Base-by-base conservation (phyloP, 2,329 filamentous ascomycete genomes). In the Penicillium polonicum region DNA sequence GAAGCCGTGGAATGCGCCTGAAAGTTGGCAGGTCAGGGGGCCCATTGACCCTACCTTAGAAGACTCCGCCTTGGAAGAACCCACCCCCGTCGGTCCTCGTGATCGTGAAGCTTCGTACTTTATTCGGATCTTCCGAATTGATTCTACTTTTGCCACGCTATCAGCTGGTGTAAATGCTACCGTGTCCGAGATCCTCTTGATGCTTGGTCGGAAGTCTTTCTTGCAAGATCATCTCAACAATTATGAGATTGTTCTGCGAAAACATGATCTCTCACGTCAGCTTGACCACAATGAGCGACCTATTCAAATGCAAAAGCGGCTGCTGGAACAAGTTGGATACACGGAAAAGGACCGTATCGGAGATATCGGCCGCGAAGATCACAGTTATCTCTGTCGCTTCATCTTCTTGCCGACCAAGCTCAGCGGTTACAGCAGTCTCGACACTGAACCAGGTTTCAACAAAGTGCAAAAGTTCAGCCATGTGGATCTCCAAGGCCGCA, bases 361-460 rank as follows among this genome's bases (percentile, higher is more conserved):
- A 72, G 94, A 97, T 61, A 85, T 99, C 52, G 94, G 94, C 29
- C 87, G 94, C 57, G 94, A 99, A 74, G 94, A 99, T 78, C 96
- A 97, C 74, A 95, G 92, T 72, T 99, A 97, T 68, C 83, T 99
- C 13, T 96, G 92, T 71, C 90, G 94, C 6, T 97, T 99, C 77
- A 91, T 94, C 59, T 99, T 99, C 75, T 80, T 97, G 58, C 92
- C 93, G 17, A 88, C 90, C 21, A 90, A 93, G 68, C 89, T 96
- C 73, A 92, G 87, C 72, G 91, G 92, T 48, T 86, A 88, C 61
- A 82, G 88, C 43, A 86, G 83, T 59, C 80, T 90, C 25, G 88
- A 92, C 64, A 82, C 82, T 62, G 93, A 97, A 68, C 84, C 92
- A 49, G 89, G 88, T 27, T 86, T 95, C 62, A 87, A 85, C 70